phyloP scores from a whole-genome alignment of 371 early-diverging fungal genomes.

The Syncephalastrum sp. region DNA sequence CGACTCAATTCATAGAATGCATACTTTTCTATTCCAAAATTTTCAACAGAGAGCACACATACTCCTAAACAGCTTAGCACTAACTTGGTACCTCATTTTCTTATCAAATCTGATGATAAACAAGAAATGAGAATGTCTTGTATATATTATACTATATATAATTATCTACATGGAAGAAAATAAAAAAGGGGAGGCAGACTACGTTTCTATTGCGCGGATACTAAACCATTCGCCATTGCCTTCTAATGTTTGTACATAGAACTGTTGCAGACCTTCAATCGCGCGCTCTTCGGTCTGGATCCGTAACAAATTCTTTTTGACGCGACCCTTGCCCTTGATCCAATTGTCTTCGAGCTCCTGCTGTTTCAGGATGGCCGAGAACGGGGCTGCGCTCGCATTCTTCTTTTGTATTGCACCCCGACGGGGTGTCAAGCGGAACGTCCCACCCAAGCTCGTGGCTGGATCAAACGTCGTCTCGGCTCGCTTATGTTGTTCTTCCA shows the following conservation, averaged over 20 bases:
- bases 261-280: constrained; percentile 29
- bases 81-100: too few relatives aligned
- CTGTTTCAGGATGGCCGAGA: constrained; percentile 43
- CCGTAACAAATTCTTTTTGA: constrained; percentile 37
- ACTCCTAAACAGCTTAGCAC: too few relatives aligned
- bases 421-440: constrained; percentile 28
- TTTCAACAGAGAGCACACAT: too few relatives aligned
- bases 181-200: too few relatives aligned
- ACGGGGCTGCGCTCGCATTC: constrained; percentile 15
- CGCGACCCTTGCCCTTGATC: constrained; percentile 28
- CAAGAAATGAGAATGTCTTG: too few relatives aligned
- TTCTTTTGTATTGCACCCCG: constrained; percentile 6
- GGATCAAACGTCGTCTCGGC: constrained; percentile 23
- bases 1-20: too few relatives aligned
- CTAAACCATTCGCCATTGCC: constrained; percentile 46
- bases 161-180: too few relatives aligned
- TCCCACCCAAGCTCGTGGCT: constrained; percentile 19
- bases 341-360: constrained; percentile 38
- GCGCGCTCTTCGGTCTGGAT: constrained; percentile 52
- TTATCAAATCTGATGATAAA: too few relatives aligned
- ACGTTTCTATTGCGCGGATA: too few relatives aligned
- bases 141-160: too few relatives aligned
- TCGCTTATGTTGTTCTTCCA: too few relatives aligned
- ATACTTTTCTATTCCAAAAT: too few relatives aligned
- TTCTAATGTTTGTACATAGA: constrained; percentile 42